Evolutionary conservation across 352 stramenopile genomes (phyloP).

Genomic region (Phytophthora brassicae): DNA sequence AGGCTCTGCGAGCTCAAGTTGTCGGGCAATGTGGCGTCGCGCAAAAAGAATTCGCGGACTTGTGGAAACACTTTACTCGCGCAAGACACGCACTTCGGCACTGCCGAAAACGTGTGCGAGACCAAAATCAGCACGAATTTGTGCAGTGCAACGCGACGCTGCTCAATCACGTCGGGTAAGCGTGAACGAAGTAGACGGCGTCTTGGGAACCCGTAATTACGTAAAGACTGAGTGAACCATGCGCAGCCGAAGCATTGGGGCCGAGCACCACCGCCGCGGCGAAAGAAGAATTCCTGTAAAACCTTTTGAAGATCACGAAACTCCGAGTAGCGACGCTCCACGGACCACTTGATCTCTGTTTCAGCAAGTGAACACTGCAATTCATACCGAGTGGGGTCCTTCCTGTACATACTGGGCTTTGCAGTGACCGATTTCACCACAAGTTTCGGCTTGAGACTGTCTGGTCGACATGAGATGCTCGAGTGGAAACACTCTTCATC

Average conservation of each 20-base stretch:
- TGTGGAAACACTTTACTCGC: slow-evolving; percentile 52
- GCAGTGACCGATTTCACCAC: slow-evolving; percentile 42
- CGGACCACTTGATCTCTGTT: slow-evolving; percentile 53
- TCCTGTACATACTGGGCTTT: slow-evolving; percentile 9
- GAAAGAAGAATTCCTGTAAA: slow-evolving; percentile 55
- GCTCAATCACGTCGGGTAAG: slow-evolving; percentile 39
- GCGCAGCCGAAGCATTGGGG: slow-evolving; percentile 75
- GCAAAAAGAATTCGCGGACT: slow-evolving; percentile 71
- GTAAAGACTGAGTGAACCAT: slow-evolving; percentile 69
- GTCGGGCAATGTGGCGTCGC: slow-evolving; percentile 23
- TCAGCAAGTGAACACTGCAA: slow-evolving; percentile 44
- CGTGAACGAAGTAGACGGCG: slow-evolving; percentile 61
- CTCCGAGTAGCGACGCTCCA: slow-evolving; percentile 72
- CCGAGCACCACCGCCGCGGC: slow-evolving; percentile 18
- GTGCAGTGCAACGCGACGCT: slow-evolving; percentile 52
- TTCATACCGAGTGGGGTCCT: slow-evolving; percentile 40
- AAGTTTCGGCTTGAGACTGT: slow-evolving; percentile 54
- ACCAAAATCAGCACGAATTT: slow-evolving; percentile 58
- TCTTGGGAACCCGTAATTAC: slow-evolving; percentile 60
- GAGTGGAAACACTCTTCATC: slow-evolving; percentile 50
- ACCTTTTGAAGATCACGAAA: slow-evolving; percentile 60
- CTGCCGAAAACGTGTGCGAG: slow-evolving; percentile 74
- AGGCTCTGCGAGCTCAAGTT: slow-evolving; percentile 36
- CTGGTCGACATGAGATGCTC: slow-evolving; percentile 51
- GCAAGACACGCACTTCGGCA: slow-evolving; percentile 72